Base-by-base conservation (phyloP, 2,329 filamentous ascomycete species). In the Epichloe amarillans region DNA sequence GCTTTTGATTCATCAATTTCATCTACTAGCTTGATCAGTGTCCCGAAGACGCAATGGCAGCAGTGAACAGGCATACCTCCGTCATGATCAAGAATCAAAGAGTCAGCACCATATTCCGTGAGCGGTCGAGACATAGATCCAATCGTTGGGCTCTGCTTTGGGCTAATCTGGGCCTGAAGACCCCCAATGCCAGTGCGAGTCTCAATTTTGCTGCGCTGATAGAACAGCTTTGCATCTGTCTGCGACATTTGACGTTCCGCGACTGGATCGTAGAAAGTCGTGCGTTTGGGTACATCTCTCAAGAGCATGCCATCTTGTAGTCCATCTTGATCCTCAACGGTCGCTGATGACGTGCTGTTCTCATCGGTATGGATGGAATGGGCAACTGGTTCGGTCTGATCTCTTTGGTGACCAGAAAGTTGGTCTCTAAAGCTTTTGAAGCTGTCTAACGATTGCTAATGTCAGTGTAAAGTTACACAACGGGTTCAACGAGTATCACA, bases 171-270 rank as follows among this genome's bases (percentile, higher is more conserved):
- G 49, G 64, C 65, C 63, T 68, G 71, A 52, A 58, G 66, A 52
- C 60, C 62, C 5, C 35, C 38, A 46, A 12, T 38, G 19, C 46
- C 47, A 57, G 57, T 59, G 65, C 73, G 57, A 61, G 62, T 51
- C 55, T 84, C 84, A 52, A 83, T 72, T 66, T 89, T 86, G 67
- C 88, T 89, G 57, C 87, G 79, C 69, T 96, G 91, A 66, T 95
- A 98, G 71, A 97, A 95, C 55, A 96, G 77, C 68, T 95, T 97
- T 53, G 91, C 88, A 65, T 98, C 93, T 26, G 87, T 84, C 66
- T 95, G 89, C 62, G 85, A 94, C 82, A 95, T 86, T 62, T 91
- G 87, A 61, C 93, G 94, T 68, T 98, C 93, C 49, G 88, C 86
- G 49, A 91, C 84, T 61, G 91, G 88, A 67, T 96, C 90, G 69